A percentile compares a stretch with the other conserved stretches of the same genome.
phyloP scores from a whole-genome alignment of 441 rosid species.

The Adansonia grandidieri region DNA sequence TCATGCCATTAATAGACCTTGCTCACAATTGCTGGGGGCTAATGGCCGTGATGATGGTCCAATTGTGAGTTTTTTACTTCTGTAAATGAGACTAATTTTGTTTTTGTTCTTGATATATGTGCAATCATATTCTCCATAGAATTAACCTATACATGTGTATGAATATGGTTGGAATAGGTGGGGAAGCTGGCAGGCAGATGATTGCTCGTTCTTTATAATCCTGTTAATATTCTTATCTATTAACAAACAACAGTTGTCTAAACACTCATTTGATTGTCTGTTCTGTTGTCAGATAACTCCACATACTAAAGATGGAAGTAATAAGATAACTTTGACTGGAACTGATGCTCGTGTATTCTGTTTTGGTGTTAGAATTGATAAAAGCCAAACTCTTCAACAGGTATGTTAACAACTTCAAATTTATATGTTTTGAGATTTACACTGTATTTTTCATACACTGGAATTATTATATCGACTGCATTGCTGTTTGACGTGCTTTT shows the following conservation, averaged over 20 bases:
- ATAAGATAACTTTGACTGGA: slow-evolving; percentile 74
- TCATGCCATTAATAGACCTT: slow-evolving; percentile 87
- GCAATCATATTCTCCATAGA: neutral
- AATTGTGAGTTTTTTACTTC: slow-evolving; percentile 59
- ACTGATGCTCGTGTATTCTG: slow-evolving; percentile 84
- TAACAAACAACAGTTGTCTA: neutral
- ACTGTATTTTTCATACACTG: neutral
- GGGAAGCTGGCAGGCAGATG: neutral
- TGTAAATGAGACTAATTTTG: slow-evolving; percentile 19
- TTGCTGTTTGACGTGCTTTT: neutral
- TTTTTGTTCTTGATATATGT: neutral
- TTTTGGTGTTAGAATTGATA: slow-evolving; percentile 88
- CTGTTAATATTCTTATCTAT: slow-evolving; percentile 1
- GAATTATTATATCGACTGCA: neutral
- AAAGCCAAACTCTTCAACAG: slow-evolving; percentile 86
- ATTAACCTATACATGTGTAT: slow-evolving; percentile 22
- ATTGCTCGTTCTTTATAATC: neutral
- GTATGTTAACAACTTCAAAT: slow-evolving; percentile 38
- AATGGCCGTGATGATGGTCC: slow-evolving; percentile 99
- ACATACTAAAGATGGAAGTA: slow-evolving; percentile 74
- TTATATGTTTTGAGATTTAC: neutral
- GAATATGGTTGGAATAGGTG: neutral
- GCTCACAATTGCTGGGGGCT: slow-evolving; percentile 83
- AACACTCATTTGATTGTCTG: neutral
- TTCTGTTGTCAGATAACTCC: slow-evolving; percentile 64